phyloP scores from a whole-genome alignment of 768 basidiomycete genomes.

The Suillus fuscotomentosus region DNA sequence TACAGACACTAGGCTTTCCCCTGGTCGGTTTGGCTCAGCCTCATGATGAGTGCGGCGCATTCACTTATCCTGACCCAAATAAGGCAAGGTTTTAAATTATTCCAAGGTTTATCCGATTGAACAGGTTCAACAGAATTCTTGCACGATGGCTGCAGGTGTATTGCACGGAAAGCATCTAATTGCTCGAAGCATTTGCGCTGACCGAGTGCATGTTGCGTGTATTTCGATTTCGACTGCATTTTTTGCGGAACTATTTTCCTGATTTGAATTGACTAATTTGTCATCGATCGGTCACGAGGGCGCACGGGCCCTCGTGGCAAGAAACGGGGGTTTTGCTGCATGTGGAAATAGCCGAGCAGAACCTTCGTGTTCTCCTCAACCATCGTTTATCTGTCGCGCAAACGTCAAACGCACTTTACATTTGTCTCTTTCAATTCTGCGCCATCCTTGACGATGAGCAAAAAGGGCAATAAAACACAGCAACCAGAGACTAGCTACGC shows the following conservation, averaged over 20 bases:
- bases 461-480: constrained; percentile 46
- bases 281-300: constrained; percentile 25
- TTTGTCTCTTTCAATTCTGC: constrained; percentile 16
- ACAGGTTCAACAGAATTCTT: background rate
- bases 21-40: background rate
- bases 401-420: constrained; percentile 14
- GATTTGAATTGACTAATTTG: constrained; percentile 20
- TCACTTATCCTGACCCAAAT: constrained; percentile 31
- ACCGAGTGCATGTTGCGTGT: constrained; percentile 26
- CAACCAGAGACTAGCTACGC: constrained; percentile 53
- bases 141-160: background rate
- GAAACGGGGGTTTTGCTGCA: constrained; percentile 36
- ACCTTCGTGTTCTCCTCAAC: constrained; percentile 40
- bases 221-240: constrained; percentile 27
- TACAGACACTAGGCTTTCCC: background rate
- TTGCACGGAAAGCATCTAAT: background rate
- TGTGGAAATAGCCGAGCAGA: constrained; percentile 39
- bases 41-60: background rate
- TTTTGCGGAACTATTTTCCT: constrained; percentile 32
- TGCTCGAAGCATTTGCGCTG: constrained; percentile 2
- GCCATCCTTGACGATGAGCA: constrained; percentile 38
- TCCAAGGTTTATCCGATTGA: constrained; percentile 13
- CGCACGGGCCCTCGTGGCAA: constrained; percentile 40
- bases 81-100: constrained; percentile 23
- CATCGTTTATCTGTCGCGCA: constrained; percentile 38